phyloP scores from a whole-genome alignment of 805 yeast genomes.

The Candida berthetii region DNA sequence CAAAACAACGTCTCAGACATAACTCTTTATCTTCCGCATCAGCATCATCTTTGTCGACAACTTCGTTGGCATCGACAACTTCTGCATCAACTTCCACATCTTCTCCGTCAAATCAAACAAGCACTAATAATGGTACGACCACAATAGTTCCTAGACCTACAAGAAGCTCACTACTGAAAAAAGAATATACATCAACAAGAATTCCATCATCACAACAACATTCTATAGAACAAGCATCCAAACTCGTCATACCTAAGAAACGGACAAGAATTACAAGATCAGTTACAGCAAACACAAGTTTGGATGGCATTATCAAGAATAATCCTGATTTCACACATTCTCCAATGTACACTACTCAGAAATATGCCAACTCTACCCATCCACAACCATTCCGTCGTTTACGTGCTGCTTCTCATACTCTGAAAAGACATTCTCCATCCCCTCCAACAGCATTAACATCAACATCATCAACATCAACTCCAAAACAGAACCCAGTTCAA shows the following conservation, averaged over 20 bases:
- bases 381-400: no score
- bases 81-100: no score
- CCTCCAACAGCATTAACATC: conserved; percentile 1
- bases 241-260: conserved; percentile 8
- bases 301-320: conserved; percentile 4
- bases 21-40: no score
- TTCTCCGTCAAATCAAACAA: background rate
- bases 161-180: conserved; percentile 13
- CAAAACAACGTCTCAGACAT: no score
- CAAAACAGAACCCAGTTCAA: background rate
- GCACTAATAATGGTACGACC: background rate
- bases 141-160: conserved; percentile 7
- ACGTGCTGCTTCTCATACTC: no score
- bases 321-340: background rate
- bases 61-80: no score
- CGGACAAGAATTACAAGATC: conserved; percentile 12
- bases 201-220: no score
- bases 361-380: no score
- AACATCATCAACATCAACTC: background rate
- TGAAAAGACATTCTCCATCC: background rate
- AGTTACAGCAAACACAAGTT: conserved; percentile 10
- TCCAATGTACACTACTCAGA: no score
- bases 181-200: conserved; percentile 7
- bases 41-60: no score
- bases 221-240: background rate